phyloP scores from a whole-genome alignment of 2,329 filamentous ascomycete species.

The Lithohypha guttulata region DNA sequence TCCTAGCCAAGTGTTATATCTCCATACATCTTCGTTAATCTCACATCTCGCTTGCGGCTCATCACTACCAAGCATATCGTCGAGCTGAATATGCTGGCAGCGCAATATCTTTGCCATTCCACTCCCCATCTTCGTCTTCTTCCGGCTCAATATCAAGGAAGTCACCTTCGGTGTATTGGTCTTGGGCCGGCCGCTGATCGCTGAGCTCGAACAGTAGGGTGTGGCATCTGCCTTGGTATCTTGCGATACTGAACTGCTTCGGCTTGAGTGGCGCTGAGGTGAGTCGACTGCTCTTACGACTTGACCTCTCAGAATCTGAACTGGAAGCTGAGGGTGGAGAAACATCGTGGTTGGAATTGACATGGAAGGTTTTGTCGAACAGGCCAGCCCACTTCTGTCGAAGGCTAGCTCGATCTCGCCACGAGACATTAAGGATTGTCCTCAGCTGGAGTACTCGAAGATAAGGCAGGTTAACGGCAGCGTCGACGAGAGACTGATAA shows the following conservation, averaged over 20 bases:
- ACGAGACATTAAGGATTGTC: conserved; percentile 63
- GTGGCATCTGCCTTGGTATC: conserved; percentile 49
- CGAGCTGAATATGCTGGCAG: too few species aligned
- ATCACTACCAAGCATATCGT: too few species aligned
- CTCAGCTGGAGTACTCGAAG: conserved; percentile 63
- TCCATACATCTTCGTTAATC: too few species aligned
- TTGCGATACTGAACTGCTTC: conserved; percentile 19
- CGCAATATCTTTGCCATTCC: conserved; percentile 45
- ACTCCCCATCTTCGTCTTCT: conserved; percentile 49
- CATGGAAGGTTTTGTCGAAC: conserved; percentile 44
- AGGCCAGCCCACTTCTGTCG: conserved; percentile 66
- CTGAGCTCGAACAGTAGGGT: conserved; percentile 50
- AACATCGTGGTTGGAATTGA: conserved; percentile 8
- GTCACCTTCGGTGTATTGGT: conserved; percentile 47
- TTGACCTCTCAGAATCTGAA: conserved; percentile 19
- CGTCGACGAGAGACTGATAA: conserved; percentile 65
- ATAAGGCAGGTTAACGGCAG: conserved; percentile 52
- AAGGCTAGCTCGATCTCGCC: conserved; percentile 72
- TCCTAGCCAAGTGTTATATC: too few species aligned
- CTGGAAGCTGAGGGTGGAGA: not conserved
- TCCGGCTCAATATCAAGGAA: conserved; percentile 51
- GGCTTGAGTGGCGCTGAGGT: conserved; percentile 25
- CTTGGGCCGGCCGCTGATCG: conserved; percentile 50
- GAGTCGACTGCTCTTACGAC: conserved; percentile 32
- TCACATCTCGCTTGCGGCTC: too few species aligned